These are phyloP conservation scores for Arctium lappa DNA, from an alignment of 129 eudicot species.

Conservation along the genomic window DNA sequence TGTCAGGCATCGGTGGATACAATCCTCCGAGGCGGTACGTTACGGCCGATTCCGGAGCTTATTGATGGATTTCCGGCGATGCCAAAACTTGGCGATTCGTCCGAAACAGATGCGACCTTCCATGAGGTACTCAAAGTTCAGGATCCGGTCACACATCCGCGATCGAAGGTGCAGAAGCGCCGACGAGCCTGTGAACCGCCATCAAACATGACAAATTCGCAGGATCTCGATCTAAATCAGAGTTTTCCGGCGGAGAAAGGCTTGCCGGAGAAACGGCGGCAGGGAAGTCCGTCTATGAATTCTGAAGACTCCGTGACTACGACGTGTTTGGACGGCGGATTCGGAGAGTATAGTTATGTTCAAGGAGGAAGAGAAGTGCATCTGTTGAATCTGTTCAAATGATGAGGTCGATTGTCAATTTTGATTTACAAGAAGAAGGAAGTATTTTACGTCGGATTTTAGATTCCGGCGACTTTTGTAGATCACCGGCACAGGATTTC, in stretches of 20 bases:
- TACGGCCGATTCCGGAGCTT: conserved; percentile 69
- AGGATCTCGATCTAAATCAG: conserved; percentile 55
- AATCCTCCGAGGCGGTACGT: conserved; percentile 74
- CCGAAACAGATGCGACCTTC: conserved; percentile 37
- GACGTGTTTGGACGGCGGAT: conserved; percentile 48
- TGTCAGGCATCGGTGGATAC: conserved; percentile 94
- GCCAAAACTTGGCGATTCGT: conserved; percentile 42
- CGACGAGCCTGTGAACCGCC: conserved; percentile 26
- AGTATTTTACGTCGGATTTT: conserved; percentile 20
- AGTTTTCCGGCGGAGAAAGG: conserved; percentile 14
- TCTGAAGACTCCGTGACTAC: conserved; percentile 84
- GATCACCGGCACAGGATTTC: conserved; percentile 72
- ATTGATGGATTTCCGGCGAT: conserved; percentile 30
- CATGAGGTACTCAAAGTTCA: conserved; percentile 22
- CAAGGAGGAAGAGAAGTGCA: conserved; percentile 35
- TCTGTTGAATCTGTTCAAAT: conserved; percentile 64
- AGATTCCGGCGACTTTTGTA: conserved; percentile 49
- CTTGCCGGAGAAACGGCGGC: conserved; percentile 51
- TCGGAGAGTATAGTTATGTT: conserved; percentile 21
- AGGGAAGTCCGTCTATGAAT: conserved; percentile 70
- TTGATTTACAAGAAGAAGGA: conserved; percentile 3
- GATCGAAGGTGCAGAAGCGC: conserved; percentile 46
- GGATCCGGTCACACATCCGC: conserved; percentile 17
- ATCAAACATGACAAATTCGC: not conserved
- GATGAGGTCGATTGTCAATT: conserved; percentile 7